A percentile compares a stretch with the other conserved stretches of the same genome.
These are phyloP conservation scores for Mycena albidolilacea DNA, from an alignment of 768 basidiomycete genomes.

Conservation along the genomic window DNA sequence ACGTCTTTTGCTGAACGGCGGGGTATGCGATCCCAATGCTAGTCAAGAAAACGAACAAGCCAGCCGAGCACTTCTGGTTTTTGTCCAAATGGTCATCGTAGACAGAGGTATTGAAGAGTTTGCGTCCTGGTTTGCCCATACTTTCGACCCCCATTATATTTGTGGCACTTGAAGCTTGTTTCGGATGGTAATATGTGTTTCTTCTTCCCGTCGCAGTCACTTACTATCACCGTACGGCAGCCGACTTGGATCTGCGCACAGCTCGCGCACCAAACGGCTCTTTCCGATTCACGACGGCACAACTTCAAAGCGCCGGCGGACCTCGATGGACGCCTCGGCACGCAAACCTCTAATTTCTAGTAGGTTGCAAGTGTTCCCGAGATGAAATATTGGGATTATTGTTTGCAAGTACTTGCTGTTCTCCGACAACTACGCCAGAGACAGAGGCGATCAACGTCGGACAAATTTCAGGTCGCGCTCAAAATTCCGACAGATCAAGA, in stretches of 20 bases:
- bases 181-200: neutral
- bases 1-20: conserved; percentile 15
- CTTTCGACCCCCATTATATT: conserved; percentile 28
- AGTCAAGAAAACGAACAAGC: conserved; percentile 14
- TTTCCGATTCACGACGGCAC: neutral
- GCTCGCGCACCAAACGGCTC: conserved; percentile 8
- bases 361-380: neutral
- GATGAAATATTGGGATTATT: neutral
- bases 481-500: neutral
- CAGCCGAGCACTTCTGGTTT: conserved; percentile 21
- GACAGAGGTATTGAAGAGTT: conserved; percentile 27
- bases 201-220: neutral
- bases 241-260: neutral
- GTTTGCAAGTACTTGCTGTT: conserved; percentile 9
- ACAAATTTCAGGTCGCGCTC: neutral
- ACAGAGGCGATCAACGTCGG: conserved; percentile 8
- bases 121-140: conserved; percentile 24
- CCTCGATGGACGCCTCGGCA: neutral
- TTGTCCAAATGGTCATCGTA: conserved; percentile 30
- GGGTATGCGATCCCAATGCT: conserved; percentile 13
- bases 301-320: conserved; percentile 22
- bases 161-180: conserved; percentile 13
- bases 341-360: neutral
- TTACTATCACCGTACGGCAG: neutral
- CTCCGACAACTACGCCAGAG: conserved; percentile 22